Evolutionary conservation across 164 flowering plant genomes (phyloP).

Genomic region (Malania oleifera): DNA sequence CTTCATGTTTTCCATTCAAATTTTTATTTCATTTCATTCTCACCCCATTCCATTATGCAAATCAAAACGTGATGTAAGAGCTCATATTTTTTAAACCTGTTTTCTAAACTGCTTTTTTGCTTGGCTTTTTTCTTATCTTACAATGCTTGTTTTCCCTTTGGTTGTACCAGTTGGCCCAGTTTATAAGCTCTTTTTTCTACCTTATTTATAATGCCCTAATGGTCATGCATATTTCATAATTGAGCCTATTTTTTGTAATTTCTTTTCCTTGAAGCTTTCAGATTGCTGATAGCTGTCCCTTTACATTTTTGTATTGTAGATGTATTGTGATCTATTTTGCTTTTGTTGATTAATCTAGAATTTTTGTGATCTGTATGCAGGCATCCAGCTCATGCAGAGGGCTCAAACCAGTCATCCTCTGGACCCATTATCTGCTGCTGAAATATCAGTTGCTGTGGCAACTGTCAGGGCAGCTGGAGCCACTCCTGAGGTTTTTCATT

Average conservation of each 20-base stretch:
- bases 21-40: no score
- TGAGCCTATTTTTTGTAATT: not conserved
- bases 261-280: not conserved
- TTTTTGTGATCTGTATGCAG: conserved; percentile 26
- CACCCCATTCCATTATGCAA: no score
- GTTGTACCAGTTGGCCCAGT: no score
- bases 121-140: no score
- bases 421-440: conserved; percentile 88
- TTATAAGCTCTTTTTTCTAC: no score
- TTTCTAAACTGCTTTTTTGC: no score
- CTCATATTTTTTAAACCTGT: no score
- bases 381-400: conserved; percentile 47
- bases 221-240: no score
- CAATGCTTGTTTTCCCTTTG: no score
- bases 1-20: no score
- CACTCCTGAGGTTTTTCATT: conserved; percentile 77
- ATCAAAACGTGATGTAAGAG: no score
- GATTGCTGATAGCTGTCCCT: not conserved
- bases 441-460: conserved; percentile 84
- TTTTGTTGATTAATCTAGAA: not conserved
- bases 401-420: conserved; percentile 80
- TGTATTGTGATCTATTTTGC: not conserved
- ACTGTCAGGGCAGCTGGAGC: conserved; percentile 96
- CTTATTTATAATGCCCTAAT: no score
- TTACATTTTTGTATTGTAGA: not conserved